These are phyloP conservation scores for Candida mattraensis DNA, from an alignment of 805 yeast genomes.

Conservation along the genomic window DNA sequence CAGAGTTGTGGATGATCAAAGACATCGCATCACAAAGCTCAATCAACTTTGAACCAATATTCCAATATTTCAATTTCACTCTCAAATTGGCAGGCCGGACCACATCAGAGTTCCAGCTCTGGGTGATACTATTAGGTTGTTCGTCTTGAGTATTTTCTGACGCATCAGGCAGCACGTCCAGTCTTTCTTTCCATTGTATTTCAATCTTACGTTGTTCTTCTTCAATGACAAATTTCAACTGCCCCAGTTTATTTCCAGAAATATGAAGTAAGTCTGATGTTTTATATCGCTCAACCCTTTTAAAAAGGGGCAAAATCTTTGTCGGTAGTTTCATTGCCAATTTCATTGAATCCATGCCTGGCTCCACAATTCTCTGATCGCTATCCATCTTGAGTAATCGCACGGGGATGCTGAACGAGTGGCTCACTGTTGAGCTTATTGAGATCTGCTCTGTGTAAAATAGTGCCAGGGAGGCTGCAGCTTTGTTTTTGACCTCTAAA, in stretches of 20 bases:
- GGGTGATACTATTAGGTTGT: constrained; percentile 15
- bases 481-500: constrained; percentile 25
- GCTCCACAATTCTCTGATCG: constrained; percentile 58
- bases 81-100: constrained; percentile 43
- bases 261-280: constrained; percentile 51
- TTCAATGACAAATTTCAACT: constrained; percentile 49
- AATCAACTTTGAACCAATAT: constrained; percentile 58
- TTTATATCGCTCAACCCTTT: constrained; percentile 65
- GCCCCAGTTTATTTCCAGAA: constrained; percentile 49
- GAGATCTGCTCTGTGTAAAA: constrained; percentile 49
- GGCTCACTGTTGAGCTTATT: constrained; percentile 49
- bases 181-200: constrained; percentile 56
- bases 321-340: constrained; percentile 52
- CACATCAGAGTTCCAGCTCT: constrained; percentile 11
- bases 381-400: constrained; percentile 55
- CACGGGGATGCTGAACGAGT: constrained; percentile 72
- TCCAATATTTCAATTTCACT: constrained; percentile 67
- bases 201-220: constrained; percentile 57
- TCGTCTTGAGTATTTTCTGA: constrained; percentile 25
- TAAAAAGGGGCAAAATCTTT: constrained; percentile 53
- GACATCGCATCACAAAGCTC: constrained; percentile 62
- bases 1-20: constrained; percentile 48
- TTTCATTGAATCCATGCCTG: constrained; percentile 55
- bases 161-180: constrained; percentile 40
- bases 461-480: constrained; percentile 51